Percentiles rank a stretch among this genome's conserved stretches.
Conservation (phyloP, 208 protist genomes). For the Crithidia expoeki region DNA sequence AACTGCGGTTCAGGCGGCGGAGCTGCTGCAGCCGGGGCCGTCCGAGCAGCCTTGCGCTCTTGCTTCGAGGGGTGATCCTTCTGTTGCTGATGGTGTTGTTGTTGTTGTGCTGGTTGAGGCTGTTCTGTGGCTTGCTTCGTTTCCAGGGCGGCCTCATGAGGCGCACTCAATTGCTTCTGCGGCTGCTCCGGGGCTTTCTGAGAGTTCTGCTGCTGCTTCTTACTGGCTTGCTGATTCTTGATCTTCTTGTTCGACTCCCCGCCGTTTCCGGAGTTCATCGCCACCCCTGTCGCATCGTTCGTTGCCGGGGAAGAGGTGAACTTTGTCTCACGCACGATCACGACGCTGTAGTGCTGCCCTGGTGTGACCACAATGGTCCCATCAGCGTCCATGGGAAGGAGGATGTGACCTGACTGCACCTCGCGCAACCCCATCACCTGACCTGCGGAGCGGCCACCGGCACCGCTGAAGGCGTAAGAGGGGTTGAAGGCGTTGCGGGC, state of each 20-base stretch:
- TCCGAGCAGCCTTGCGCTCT: slow-evolving; percentile 21
- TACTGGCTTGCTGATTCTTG: slow-evolving; percentile 4
- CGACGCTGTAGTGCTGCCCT: slow-evolving; percentile 55
- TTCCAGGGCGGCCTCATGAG: not conserved
- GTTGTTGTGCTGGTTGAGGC: not conserved
- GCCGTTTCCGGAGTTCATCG: not conserved
- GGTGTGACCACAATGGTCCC: slow-evolving; percentile 73
- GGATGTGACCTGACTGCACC: slow-evolving; percentile 41
- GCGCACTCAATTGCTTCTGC: slow-evolving; percentile 10
- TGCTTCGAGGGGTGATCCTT: slow-evolving; percentile 20
- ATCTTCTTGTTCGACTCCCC: slow-evolving; percentile 16
- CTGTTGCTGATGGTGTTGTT: not conserved
- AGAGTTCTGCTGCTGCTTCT: slow-evolving; percentile 2
- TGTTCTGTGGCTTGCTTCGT: not conserved
- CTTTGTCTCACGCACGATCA: slow-evolving; percentile 34
- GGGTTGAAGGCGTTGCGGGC: slow-evolving; percentile 76
- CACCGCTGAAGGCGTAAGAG: slow-evolving; percentile 58
- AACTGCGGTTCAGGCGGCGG: not conserved
- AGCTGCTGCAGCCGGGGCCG: not conserved
- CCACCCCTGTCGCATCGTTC: not conserved
- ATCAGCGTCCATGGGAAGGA: slow-evolving; percentile 71
- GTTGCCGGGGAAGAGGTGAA: not conserved
- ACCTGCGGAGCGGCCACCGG: slow-evolving; percentile 17
- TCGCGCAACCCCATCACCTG: slow-evolving; percentile 58
- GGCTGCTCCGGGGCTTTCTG: not conserved